phyloP scores from a whole-genome alignment of 2,329 filamentous ascomycete genomes.

The Elsinoe necatrix region DNA sequence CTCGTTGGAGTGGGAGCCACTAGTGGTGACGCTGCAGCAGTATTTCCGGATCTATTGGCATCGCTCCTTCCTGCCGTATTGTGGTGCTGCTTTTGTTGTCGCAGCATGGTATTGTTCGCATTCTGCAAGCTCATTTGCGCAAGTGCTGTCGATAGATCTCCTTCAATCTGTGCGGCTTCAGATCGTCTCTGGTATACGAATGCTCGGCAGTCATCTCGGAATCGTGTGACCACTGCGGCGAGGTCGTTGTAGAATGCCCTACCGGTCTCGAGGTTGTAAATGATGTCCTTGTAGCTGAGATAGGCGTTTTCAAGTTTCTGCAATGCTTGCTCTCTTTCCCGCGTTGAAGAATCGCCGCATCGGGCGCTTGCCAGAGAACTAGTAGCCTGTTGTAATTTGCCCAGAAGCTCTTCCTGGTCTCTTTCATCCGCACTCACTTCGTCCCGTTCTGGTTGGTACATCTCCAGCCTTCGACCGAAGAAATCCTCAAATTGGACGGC shows the following conservation, averaged over 20 bases:
- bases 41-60: conserved; percentile 27
- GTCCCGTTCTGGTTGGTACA: conserved; percentile 71
- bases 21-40: conserved; percentile 46
- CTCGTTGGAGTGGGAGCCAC: conserved; percentile 46
- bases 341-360: conserved; percentile 55
- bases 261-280: conserved; percentile 82
- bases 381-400: conserved; percentile 66
- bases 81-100: conserved; percentile 38
- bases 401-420: conserved; percentile 66
- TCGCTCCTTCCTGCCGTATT: conserved; percentile 16
- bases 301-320: conserved; percentile 87
- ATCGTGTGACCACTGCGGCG: conserved; percentile 74
- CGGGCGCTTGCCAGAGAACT: conserved; percentile 67
- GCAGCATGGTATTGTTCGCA: conserved; percentile 33
- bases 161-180: conserved; percentile 71
- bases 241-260: conserved; percentile 97
- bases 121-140: conserved; percentile 46
- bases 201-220: conserved; percentile 67
- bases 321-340: conserved; percentile 74
- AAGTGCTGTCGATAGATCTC: conserved; percentile 55
- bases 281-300: conserved; percentile 91
- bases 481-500: conserved; percentile 87
- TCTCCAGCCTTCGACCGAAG: conserved; percentile 71
- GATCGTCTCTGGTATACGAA: conserved; percentile 75
- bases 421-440: conserved; percentile 62